Base-by-base conservation (phyloP, 1,284 basidiomycete species). In the Entoloma clypeatum region DNA sequence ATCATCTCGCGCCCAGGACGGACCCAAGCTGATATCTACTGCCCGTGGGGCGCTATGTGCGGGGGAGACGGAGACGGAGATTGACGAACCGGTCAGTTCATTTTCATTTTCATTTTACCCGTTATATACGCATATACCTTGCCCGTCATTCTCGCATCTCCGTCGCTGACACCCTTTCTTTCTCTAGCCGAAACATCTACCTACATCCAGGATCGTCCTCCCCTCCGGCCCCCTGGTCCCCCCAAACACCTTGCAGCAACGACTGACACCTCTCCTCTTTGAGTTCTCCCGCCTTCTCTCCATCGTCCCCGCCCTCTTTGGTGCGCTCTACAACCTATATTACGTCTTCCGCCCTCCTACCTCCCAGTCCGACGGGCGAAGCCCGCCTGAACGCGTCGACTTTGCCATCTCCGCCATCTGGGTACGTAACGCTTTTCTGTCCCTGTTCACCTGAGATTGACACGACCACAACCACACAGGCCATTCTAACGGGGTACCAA, bases 401-500 rank as follows among this genome's bases (percentile, higher is more conserved):
- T 85, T 72, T 57, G 59, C 75, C 40, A 64, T 86, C 21, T 75
- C 81, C 18, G 71, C 74, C 5, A 58, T 86, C 18, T 87, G 84
- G 84, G 83, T 82, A 54, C n/a, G 71, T 64, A 7, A 14, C 28
- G 9, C 30, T 26, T 17, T 16, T 24, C 40, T 32, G 2, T 38
- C 27, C 22, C 33, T 18, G 22, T 16, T 29, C 14, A 19, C 31
- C 7, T 37, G 19, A 16, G 37, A 22, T 45, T n/a, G 26, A 19
- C 13, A 13, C n/a, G n/a, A 35, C 21, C 33, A 43, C 19, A 21
- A 27, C 18, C 25, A 31, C 11, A 34, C 49, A 87, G 85, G 73
- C 83, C 3, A 66, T 88, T 17, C 67, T 90, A 7, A 92, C 90
- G 11, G 89, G 84, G 7, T 81, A 81, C 59, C 89, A 92, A 60